A percentile compares a stretch with the other conserved stretches of the same genome.
These are phyloP conservation scores for Forsythia viridissima DNA, from an alignment of 257 asterid species.

Conservation along the genomic window DNA sequence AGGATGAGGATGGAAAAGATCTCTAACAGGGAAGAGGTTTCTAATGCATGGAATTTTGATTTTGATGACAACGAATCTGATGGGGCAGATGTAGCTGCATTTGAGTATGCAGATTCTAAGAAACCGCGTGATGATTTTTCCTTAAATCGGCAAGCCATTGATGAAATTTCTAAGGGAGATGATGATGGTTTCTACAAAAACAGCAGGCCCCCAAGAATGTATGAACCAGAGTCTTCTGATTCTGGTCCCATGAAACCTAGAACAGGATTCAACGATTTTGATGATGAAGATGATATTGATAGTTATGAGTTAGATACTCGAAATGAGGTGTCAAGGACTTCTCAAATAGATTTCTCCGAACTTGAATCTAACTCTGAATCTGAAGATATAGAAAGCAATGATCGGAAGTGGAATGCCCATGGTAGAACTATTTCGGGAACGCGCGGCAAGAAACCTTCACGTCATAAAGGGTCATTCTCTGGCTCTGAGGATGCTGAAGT, in stretches of 20 bases:
- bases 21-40: constrained; percentile 50
- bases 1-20: constrained; percentile 47
- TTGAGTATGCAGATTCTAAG: constrained; percentile 86
- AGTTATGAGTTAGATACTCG: constrained; percentile 75
- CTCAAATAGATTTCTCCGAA: constrained; percentile 72
- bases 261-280: constrained; percentile 84
- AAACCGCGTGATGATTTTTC: constrained; percentile 51
- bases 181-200: constrained; percentile 43
- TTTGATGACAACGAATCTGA: constrained; percentile 97
- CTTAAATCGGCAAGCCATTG: constrained; percentile 31
- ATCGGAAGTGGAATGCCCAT: constrained; percentile 32
- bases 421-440: constrained; percentile 28
- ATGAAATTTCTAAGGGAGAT: constrained; percentile 40
- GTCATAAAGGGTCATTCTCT: constrained; percentile 32
- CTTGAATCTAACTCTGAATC: constrained; percentile 71
- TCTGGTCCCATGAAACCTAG: constrained; percentile 40
- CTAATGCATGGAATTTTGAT: constrained; percentile 94
- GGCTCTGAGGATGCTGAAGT: constrained; percentile 52
- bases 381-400: constrained; percentile 52
- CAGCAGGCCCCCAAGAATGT: constrained; percentile 36
- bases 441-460: constrained; percentile 39
- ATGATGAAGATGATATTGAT: constrained; percentile 82
- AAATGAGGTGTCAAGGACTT: constrained; percentile 46
- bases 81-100: constrained; percentile 95
- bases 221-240: constrained; percentile 44